Evolutionary conservation across 179 eudicot genomes (phyloP), one percentile per base, ranked within the genome.

Genomic region (Camellia oleifera): DNA sequence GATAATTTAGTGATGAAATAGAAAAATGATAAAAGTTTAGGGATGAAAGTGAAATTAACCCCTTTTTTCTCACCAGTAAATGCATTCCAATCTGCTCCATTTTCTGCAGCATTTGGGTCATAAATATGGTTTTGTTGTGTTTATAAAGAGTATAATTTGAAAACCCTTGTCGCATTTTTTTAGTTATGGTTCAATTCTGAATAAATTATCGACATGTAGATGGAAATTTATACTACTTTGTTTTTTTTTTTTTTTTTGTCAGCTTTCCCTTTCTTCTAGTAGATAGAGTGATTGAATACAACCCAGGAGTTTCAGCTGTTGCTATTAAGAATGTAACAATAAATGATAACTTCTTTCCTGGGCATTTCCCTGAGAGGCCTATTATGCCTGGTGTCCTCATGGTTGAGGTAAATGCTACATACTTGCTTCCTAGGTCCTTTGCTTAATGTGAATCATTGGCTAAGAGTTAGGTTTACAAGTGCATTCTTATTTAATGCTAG

Each of bases 381-480:
- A 95, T 95, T 12, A 95, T 95, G 98, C 98, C 99, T 67, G 99
- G 99, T 84, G 99, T 97, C 80, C 98, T 97, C 83, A 97, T 94
- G 98, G 90, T 97, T 84, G 98, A 97, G 99, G 98, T 94, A 85
- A 64, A 4, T 78, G 9, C 58, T 53, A 3, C 45, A 15, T 81
- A 5, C 23, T 61, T 63, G 12, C 40, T 18, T 62, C 50, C 10
- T 18, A 52, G 7, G 4, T 50, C 23, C 6, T 17, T 71, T 18
- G 48, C 32, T 48, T 71, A 0, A 17, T 70, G 0, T 48, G 1
- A 48, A 7, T 46, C 7, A 18, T 50, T 45, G 56, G 7, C 26
- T 7, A 69, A 7, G 7, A 45, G 10, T 45, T 45, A n/a, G 7
- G 3, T 45, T 45, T 69, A 46, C 56, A 17, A 48, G 57, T 70